Evolutionary conservation across 2,329 filamentous ascomycete genomes (phyloP).

Genomic region (Trichoderma lentiforme): DNA sequence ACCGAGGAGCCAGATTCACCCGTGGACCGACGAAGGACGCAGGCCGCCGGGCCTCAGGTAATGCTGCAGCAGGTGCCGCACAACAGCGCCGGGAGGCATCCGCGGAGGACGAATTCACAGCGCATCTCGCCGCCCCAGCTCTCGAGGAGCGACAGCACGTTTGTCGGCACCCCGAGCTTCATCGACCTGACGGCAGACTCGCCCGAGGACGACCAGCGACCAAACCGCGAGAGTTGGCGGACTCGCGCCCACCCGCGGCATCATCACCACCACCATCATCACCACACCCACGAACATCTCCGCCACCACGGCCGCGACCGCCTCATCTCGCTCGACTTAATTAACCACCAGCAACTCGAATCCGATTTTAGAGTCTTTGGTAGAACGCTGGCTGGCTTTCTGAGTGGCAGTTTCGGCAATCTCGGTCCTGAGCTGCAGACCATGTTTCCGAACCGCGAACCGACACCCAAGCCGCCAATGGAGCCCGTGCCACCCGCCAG

Average conservation of each 20-base stretch:
- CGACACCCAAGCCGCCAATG: slow-evolving; percentile 47
- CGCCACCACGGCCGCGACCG: slow-evolving; percentile 12
- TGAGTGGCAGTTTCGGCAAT: slow-evolving; percentile 26
- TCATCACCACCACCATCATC: slow-evolving; percentile 15
- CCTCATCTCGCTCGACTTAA: slow-evolving; percentile 28
- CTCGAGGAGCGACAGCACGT: slow-evolving; percentile 44
- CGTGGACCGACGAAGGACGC: slow-evolving; percentile 33
- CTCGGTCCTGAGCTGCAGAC: slow-evolving; percentile 31
- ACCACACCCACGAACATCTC: slow-evolving; percentile 6
- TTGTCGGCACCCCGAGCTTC: slow-evolving; percentile 36
- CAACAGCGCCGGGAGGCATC: slow-evolving; percentile 30
- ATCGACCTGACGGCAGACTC: slow-evolving; percentile 54
- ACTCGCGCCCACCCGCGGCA: slow-evolving; percentile 20
- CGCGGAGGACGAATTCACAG: slow-evolving; percentile 41
- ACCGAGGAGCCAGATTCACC: slow-evolving; percentile 51
- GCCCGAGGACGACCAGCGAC: slow-evolving; percentile 32
- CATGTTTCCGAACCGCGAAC: slow-evolving; percentile 23
- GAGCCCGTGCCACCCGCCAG: slow-evolving; percentile 62
- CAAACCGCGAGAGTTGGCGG: slow-evolving; percentile 8
- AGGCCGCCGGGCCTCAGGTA: slow-evolving; percentile 22
- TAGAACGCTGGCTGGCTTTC: slow-evolving; percentile 27
- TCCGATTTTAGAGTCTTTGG: slow-evolving; percentile 25
- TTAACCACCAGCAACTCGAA: slow-evolving; percentile 22
- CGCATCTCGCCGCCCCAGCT: slow-evolving; percentile 40
- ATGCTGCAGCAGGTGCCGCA: slow-evolving; percentile 16